phyloP scores from a whole-genome alignment of 768 basidiomycete species.

The Trametes cubensis region DNA sequence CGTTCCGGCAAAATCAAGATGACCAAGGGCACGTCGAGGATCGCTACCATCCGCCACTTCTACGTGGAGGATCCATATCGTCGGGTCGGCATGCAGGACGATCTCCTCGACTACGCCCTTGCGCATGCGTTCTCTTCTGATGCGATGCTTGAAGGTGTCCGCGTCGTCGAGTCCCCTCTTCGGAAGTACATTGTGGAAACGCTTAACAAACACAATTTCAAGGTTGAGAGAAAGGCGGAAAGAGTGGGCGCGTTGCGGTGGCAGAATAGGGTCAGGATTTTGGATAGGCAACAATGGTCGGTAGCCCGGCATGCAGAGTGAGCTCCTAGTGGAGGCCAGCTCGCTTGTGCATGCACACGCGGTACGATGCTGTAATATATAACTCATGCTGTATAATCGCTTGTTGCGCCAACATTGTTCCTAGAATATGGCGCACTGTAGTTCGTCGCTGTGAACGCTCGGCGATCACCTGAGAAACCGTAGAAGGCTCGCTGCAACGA shows the following conservation, averaged over 20 bases:
- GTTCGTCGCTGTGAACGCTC: neutral
- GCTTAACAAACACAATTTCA: conserved; percentile 53
- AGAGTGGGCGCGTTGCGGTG: conserved; percentile 60
- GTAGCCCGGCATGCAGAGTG: conserved; percentile 11
- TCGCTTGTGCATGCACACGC: neutral
- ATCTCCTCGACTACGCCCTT: conserved; percentile 64
- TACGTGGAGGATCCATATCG: conserved; percentile 70
- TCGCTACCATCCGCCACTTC: conserved; percentile 75
- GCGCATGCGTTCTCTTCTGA: conserved; percentile 56
- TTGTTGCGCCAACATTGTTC: neutral
- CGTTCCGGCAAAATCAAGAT: conserved; percentile 23
- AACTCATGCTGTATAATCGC: no score
- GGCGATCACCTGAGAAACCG: conserved; percentile 21
- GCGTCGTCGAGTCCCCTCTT: conserved; percentile 52
- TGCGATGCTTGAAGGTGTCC: conserved; percentile 47
- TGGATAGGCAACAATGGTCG: conserved; percentile 53
- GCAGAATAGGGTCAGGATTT: conserved; percentile 48
- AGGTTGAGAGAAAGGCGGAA: conserved; percentile 43
- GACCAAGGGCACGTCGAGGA: conserved; percentile 43
- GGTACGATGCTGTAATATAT: no score
- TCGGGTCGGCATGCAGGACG: conserved; percentile 57
- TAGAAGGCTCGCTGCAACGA: conserved; percentile 21
- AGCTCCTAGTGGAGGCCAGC: neutral
- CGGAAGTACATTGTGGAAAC: conserved; percentile 50
- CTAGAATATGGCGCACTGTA: no score